Percentiles rank a stretch among this genome's conserved stretches.
Conservation (phyloP, 2,329 filamentous ascomycete species). For the Aspergillus hiratsukae region DNA sequence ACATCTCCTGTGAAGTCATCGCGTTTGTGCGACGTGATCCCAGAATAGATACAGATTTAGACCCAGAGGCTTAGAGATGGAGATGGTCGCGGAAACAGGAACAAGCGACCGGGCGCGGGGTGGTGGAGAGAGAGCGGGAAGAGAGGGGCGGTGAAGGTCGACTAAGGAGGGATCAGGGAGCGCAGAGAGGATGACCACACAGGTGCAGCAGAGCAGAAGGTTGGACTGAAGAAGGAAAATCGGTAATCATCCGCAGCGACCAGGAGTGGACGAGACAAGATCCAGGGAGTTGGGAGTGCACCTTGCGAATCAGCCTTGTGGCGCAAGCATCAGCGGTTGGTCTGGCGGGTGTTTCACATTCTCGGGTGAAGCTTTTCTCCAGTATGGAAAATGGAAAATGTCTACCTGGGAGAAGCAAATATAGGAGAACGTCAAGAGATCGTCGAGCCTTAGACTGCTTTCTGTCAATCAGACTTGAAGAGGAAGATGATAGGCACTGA, state of each 20-base stretch:
- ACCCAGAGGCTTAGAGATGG: constrained; percentile 5
- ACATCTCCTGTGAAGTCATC: constrained; percentile 32
- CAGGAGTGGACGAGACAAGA: background rate
- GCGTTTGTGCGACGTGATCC: constrained; percentile 10
- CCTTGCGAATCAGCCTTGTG: constrained; percentile 23
- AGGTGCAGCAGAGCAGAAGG: constrained; percentile 1
- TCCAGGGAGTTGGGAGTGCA: constrained; percentile 6
- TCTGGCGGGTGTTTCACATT: constrained; percentile 11
- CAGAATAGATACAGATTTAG: constrained; percentile 17
- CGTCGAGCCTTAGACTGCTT: background rate
- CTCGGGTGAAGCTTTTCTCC: background rate
- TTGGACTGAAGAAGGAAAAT: constrained; percentile 2
- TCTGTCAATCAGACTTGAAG: background rate
- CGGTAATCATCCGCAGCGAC: constrained; percentile 15
- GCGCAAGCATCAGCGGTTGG: constrained; percentile 2
- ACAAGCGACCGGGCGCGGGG: background rate
- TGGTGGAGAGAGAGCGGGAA: constrained; percentile 5
- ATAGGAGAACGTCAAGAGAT: background rate
- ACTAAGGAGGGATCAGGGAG: background rate
- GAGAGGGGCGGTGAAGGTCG: constrained; percentile 6
- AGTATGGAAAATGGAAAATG: background rate
- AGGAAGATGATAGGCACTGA: background rate
- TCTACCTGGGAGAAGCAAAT: background rate
- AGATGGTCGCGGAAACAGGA: background rate
- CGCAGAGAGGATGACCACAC: background rate